Conservation (phyloP, 805 yeast genomes). For the Candida koratica region DNA sequence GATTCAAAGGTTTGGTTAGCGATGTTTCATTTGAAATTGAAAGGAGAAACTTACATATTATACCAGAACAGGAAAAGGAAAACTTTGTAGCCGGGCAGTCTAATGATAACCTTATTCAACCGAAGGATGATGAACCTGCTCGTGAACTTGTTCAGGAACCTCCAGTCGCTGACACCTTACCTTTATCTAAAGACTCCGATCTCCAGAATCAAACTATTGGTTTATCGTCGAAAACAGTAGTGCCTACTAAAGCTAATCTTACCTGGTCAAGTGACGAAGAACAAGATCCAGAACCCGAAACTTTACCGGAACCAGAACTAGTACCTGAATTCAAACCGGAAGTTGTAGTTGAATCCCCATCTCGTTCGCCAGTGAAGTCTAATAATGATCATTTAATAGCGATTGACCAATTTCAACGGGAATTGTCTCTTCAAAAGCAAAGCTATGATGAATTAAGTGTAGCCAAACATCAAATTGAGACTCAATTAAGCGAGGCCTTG, state of each 20-base stretch:
- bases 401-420: constrained; percentile 3
- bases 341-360: too few relatives aligned
- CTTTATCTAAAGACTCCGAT: constrained; percentile 9
- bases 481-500: constrained; percentile 8
- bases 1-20: constrained; percentile 86
- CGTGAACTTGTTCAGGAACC: neutral
- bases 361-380: too few relatives aligned
- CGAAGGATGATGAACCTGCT: neutral
- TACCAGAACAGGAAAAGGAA: constrained; percentile 3
- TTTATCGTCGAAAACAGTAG: constrained; percentile 61
- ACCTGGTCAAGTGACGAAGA: constrained; percentile 90
- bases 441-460: constrained; percentile 8
- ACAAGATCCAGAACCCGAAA: constrained; percentile 18
- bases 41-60: constrained; percentile 57
- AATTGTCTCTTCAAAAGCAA: neutral
- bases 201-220: constrained; percentile 30
- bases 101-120: constrained; percentile 13
- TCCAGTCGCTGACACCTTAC: constrained; percentile 1
- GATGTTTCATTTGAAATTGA: constrained; percentile 87
- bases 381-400: neutral
- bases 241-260: constrained; percentile 81
- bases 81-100: constrained; percentile 14
- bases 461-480: constrained; percentile 8
- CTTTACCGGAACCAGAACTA: neutral
- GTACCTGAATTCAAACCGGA: too few relatives aligned